Base-by-base conservation (phyloP, 441 rosid genomes). In the Gossypium davidsonii region DNA sequence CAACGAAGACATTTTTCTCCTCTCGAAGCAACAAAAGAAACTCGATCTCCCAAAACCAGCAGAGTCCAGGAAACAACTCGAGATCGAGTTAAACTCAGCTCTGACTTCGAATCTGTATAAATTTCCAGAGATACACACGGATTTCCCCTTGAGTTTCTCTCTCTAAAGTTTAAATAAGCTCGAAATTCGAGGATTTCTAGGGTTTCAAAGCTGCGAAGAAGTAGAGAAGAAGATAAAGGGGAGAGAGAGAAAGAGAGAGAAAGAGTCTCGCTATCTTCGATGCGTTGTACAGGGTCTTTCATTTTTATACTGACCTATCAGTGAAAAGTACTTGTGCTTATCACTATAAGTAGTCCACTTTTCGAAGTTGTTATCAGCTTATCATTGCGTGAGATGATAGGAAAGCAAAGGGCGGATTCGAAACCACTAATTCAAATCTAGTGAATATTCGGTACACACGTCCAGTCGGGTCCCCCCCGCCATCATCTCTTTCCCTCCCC, bases 191-290 rank as follows among this genome's bases (percentile, higher is more conserved):
- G 76, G 70, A 82, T 58, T 83, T 81, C 89, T 92, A 92, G 98
- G 97, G 97, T 90, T 91, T 84, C 81, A 82, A 72, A 83, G 83
- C 90, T 82, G 86, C 85, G 73, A 73, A 61, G 72, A 51, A 34
- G n/a, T 74, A 74, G 78, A 74, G 59, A 79, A 73, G 72, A 71
- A 80, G 79, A 76, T 59, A 59, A 59, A 76, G 78, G 72, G 57
- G 80, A 72, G 74, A 67, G 46, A 80, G 82, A 79, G 82, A 81
- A 28, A 60, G 79, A 72, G 74, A 67, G 39, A 80, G 81, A 81
- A 82, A 81, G 77, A 85, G 86, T 80, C 87, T 88, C 86, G 93
- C 92, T 84, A 82, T 89, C 91, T 90, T 90, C 92, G 90, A 91
- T 90, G 97, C 89, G 79, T 71, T 87, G 90, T 87, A 60, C 93